These are phyloP conservation scores for Eimeria necatrix DNA, from an alignment of 169 alveolate species.

Conservation along the genomic window DNA sequence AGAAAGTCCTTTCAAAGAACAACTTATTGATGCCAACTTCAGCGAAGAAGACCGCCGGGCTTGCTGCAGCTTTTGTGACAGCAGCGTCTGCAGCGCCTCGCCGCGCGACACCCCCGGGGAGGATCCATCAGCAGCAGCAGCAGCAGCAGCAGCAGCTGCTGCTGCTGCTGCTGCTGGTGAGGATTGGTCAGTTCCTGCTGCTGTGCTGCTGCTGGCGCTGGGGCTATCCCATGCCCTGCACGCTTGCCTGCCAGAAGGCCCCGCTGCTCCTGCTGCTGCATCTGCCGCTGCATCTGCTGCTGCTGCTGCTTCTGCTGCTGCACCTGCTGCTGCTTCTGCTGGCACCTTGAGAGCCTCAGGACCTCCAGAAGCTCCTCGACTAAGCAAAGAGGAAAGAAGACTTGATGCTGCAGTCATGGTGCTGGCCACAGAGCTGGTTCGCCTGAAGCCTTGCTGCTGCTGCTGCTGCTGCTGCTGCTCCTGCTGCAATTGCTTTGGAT, in stretches of 20 bases:
- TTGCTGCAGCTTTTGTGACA: constrained; percentile 1
- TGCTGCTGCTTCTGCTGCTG: neutral
- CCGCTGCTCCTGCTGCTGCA: neutral
- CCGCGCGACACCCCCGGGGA: neutral
- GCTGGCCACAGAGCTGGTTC: neutral
- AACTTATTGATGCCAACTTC: neutral
- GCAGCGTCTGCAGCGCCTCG: constrained; percentile 7
- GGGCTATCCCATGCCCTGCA: too few species aligned
- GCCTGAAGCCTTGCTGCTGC: neutral
- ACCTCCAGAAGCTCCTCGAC: neutral
- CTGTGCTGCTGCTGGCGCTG: too few species aligned
- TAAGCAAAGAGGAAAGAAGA: neutral
- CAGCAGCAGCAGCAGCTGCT: neutral
- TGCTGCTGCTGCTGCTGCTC: constrained; percentile 10
- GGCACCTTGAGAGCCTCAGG: too few species aligned
- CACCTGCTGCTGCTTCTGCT: too few species aligned
- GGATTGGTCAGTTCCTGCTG: neutral
- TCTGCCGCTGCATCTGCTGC: neutral
- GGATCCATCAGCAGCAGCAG: neutral
- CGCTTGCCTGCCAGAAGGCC: neutral
- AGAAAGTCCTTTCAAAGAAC: neutral
- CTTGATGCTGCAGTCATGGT: neutral
- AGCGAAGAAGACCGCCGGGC: neutral
- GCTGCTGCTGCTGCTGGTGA: neutral
- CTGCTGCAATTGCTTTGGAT: neutral